Conservation (phyloP, 495 filamentous ascomycete species). For the Chlorociboria aeruginascens region DNA sequence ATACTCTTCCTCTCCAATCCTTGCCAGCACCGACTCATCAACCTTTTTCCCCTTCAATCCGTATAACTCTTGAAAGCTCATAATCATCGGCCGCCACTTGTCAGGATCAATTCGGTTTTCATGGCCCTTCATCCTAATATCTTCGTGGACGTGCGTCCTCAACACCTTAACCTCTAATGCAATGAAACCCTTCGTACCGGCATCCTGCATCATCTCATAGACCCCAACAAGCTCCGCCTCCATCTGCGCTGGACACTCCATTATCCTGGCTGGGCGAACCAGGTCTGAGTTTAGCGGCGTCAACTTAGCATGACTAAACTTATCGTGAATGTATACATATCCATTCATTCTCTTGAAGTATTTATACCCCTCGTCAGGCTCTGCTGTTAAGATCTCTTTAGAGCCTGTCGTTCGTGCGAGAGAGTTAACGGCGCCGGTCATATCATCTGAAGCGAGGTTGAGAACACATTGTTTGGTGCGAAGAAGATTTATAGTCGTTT, state of each 20-base stretch:
- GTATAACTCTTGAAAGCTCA: slow-evolving; percentile 31
- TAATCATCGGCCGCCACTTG: slow-evolving; percentile 30
- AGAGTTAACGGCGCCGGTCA: slow-evolving; percentile 26
- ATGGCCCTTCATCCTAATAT: slow-evolving; percentile 23
- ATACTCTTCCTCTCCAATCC: slow-evolving; percentile 28
- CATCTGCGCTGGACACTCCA: slow-evolving; percentile 32
- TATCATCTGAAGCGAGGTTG: slow-evolving; percentile 29
- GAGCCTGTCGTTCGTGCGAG: slow-evolving; percentile 30
- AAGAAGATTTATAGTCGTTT: slow-evolving; percentile 31
- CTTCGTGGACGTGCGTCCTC: slow-evolving; percentile 19
- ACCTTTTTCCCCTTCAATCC: slow-evolving; percentile 22
- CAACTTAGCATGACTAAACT: slow-evolving; percentile 24
- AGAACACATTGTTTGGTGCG: slow-evolving; percentile 33
- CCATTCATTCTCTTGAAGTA: slow-evolving; percentile 21
- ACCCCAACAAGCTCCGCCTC: slow-evolving; percentile 26
- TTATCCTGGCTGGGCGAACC: slow-evolving; percentile 21
- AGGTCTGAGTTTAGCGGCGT: slow-evolving; percentile 25
- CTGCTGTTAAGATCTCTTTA: slow-evolving; percentile 19
- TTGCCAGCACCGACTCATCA: slow-evolving; percentile 19
- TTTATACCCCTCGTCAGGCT: slow-evolving; percentile 20
- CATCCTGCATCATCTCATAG: slow-evolving; percentile 24
- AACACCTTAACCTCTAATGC: slow-evolving; percentile 26
- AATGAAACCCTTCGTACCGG: slow-evolving; percentile 16
- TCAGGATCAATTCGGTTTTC: slow-evolving; percentile 31
- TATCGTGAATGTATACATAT: slow-evolving; percentile 20